phyloP scores from a whole-genome alignment of 2,329 filamentous ascomycete genomes.

The Plenodomus biglobosus region DNA sequence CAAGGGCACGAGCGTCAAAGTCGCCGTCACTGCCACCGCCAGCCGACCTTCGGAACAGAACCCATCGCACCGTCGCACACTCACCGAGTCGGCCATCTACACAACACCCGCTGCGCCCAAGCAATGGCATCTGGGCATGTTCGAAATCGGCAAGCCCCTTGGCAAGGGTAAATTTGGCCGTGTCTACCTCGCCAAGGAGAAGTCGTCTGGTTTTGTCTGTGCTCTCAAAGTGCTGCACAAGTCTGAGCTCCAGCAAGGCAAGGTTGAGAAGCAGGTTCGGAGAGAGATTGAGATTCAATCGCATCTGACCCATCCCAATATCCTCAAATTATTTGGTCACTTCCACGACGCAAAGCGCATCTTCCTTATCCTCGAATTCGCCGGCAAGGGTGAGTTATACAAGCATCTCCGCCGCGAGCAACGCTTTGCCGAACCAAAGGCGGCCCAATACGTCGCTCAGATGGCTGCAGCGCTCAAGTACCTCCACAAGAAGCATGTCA shows the following conservation, averaged over 20 bases:
- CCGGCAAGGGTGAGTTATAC: slow-evolving; percentile 82
- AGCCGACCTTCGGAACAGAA: slow-evolving; percentile 44
- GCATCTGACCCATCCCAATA: slow-evolving; percentile 83
- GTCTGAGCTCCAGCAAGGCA: slow-evolving; percentile 74
- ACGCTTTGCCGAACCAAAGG: slow-evolving; percentile 82
- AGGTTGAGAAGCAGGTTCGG: slow-evolving; percentile 83
- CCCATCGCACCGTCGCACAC: slow-evolving; percentile 44
- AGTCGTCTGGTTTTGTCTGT: slow-evolving; percentile 78
- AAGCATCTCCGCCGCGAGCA: slow-evolving; percentile 79
- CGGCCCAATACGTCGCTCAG: slow-evolving; percentile 83
- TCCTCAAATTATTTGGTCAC: slow-evolving; percentile 79
- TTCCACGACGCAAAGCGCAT: slow-evolving; percentile 89
- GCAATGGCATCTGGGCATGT: slow-evolving; percentile 87
- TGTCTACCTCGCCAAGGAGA: slow-evolving; percentile 81
- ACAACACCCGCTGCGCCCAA: slow-evolving; percentile 43
- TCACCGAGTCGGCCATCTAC: slow-evolving; percentile 53
- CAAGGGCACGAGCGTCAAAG: slow-evolving; percentile 58
- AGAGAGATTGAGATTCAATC: slow-evolving; percentile 89
- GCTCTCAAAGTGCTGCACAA: slow-evolving; percentile 87
- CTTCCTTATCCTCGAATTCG: slow-evolving; percentile 85
- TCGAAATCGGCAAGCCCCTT: slow-evolving; percentile 84
- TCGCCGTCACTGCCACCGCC: slow-evolving; percentile 64
- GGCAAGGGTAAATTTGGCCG: slow-evolving; percentile 87
- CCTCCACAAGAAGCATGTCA: slow-evolving; percentile 94
- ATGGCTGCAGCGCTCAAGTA: slow-evolving; percentile 90